Evolutionary conservation across 805 yeast genomes (phyloP).

Genomic region (Kazachstania viticola): DNA sequence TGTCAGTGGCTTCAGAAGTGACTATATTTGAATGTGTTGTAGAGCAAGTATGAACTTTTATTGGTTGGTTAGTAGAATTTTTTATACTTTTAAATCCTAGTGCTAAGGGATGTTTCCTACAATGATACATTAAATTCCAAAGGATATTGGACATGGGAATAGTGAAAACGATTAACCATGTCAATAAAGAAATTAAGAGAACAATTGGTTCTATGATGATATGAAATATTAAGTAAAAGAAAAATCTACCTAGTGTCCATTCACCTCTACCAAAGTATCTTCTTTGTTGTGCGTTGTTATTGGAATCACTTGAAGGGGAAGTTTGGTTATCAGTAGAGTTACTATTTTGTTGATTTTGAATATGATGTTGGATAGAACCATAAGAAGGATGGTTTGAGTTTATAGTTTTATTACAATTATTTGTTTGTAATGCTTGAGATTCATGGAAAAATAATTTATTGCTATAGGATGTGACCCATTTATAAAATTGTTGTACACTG

Average conservation of each 20-base stretch:
- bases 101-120: slow-evolving; percentile 85
- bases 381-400: slow-evolving; percentile 12
- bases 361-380: slow-evolving; percentile 18
- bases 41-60: not conserved
- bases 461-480: slow-evolving; percentile 72
- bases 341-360: slow-evolving; percentile 4
- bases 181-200: slow-evolving; percentile 38
- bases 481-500: slow-evolving; percentile 68
- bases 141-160: slow-evolving; percentile 88
- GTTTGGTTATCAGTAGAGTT: not conserved
- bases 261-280: slow-evolving; percentile 84
- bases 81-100: slow-evolving; percentile 59
- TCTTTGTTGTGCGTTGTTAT: slow-evolving; percentile 20
- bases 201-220: slow-evolving; percentile 58
- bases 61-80: slow-evolving; percentile 6
- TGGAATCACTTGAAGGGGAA: not conserved
- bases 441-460: slow-evolving; percentile 63
- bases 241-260: slow-evolving; percentile 77
- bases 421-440: slow-evolving; percentile 10
- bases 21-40: slow-evolving; percentile 2
- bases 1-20: slow-evolving; percentile 12
- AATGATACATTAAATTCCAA: slow-evolving; percentile 55
- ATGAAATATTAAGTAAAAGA: slow-evolving; percentile 65
- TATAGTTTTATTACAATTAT: slow-evolving; percentile 6
- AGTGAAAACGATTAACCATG: slow-evolving; percentile 81